These are phyloP conservation scores for Pseudogymnoascus sp. DNA, from an alignment of 2,329 filamentous ascomycete species.

Conservation along the genomic window DNA sequence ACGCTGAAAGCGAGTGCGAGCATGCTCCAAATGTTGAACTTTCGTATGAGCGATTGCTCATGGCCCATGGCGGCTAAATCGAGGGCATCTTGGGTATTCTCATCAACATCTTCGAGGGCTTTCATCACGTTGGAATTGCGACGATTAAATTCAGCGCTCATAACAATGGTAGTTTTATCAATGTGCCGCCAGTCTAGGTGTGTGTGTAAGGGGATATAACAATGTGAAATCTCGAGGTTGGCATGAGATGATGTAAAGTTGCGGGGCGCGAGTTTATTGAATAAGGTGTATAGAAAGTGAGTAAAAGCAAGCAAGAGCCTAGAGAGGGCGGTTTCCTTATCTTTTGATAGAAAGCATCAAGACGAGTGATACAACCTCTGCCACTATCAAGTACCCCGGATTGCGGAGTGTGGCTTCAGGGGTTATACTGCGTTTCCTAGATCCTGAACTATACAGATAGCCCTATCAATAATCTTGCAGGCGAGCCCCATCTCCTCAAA, in stretches of 20 bases:
- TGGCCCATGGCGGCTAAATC: constrained; percentile 36
- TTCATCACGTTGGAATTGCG: not conserved
- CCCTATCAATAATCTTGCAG: not conserved
- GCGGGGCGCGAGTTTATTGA: not conserved
- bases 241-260: not conserved
- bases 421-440: not conserved
- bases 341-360: not conserved
- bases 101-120: constrained; percentile 21
- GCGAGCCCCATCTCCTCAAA: not conserved
- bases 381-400: not conserved
- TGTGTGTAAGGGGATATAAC: not conserved
- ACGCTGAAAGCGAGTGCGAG: constrained; percentile 48
- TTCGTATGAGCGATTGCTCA: constrained; percentile 34
- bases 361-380: not conserved
- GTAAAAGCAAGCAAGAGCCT: not conserved
- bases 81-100: constrained; percentile 33
- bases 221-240: not conserved
- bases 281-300: not conserved
- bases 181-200: not conserved
- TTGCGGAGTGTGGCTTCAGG: not conserved
- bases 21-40: constrained; percentile 49
- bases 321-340: not conserved
- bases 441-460: not conserved
- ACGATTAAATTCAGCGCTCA: not conserved
- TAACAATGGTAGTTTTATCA: not conserved